A percentile compares a stretch with the other conserved stretches of the same genome.
These are phyloP conservation scores for Pseudogymnoascus sp. DNA, from an alignment of 2,329 filamentous ascomycete species.

Conservation along the genomic window DNA sequence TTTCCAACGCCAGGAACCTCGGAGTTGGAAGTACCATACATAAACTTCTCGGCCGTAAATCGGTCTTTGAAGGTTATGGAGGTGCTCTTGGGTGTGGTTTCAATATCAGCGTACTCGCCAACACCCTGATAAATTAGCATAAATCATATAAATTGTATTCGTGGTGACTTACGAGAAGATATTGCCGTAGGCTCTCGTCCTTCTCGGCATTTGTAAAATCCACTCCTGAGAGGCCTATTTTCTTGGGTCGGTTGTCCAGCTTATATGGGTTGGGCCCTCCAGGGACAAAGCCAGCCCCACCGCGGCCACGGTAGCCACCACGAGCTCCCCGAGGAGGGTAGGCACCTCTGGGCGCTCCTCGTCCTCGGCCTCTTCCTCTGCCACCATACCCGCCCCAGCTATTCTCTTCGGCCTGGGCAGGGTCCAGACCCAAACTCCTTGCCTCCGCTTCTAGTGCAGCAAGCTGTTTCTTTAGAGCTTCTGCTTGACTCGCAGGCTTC, in stretches of 20 bases:
- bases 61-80: constrained; percentile 58
- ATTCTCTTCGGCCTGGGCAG: constrained; percentile 36
- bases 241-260: constrained; percentile 68
- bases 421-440: constrained; percentile 58
- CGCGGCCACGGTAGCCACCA: constrained; percentile 37
- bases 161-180: constrained; percentile 52
- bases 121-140: constrained; percentile 40
- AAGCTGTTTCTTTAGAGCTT: constrained; percentile 61
- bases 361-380: constrained; percentile 33
- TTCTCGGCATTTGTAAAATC: constrained; percentile 54
- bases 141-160: constrained; percentile 12
- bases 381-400: constrained; percentile 35
- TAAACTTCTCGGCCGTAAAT: constrained; percentile 63
- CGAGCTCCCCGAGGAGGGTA: constrained; percentile 31
- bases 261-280: constrained; percentile 44
- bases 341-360: constrained; percentile 28
- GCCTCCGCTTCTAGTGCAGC: constrained; percentile 68
- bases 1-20: constrained; percentile 55
- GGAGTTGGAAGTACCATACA: constrained; percentile 47
- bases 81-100: constrained; percentile 39
- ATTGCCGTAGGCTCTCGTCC: constrained; percentile 63
- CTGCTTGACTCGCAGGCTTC: constrained; percentile 42
- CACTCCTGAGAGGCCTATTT: constrained; percentile 54
- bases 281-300: constrained; percentile 28
- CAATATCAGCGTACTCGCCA: constrained; percentile 53